Conservation (phyloP, 352 stramenopile species). For the Thraustochytrium striatum region DNA sequence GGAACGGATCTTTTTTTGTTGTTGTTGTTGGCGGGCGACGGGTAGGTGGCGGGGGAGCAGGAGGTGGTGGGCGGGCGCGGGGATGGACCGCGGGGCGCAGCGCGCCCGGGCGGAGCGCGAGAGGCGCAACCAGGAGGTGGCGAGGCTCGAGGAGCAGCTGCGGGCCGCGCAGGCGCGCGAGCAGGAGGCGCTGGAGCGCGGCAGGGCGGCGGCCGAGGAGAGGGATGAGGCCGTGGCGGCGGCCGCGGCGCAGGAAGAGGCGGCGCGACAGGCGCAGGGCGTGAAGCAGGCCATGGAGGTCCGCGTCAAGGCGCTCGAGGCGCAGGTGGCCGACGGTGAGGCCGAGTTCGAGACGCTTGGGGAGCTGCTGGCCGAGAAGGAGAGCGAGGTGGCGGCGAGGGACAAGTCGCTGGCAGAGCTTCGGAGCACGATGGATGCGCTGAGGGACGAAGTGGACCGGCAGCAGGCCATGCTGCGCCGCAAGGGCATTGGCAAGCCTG, state of each 20-base stretch:
- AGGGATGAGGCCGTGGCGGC: neutral
- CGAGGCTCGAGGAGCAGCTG: neutral
- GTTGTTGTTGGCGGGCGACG: neutral
- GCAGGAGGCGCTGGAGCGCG: neutral
- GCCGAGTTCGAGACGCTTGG: slow-evolving; percentile 2
- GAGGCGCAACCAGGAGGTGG: neutral
- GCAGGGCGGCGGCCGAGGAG: neutral
- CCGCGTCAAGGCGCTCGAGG: neutral
- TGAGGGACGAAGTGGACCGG: neutral
- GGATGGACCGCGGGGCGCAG: neutral
- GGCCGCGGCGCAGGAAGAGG: neutral
- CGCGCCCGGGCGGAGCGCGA: neutral
- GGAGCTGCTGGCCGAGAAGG: neutral
- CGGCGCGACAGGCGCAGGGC: neutral
- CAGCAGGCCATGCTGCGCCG: neutral
- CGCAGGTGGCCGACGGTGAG: neutral
- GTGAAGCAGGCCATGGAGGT: neutral
- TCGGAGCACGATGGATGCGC: neutral
- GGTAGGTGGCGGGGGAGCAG: neutral
- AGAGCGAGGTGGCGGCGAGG: neutral
- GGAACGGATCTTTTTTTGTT: neutral
- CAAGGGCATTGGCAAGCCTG: neutral
- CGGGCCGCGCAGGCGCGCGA: neutral
- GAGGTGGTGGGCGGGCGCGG: too few species aligned
- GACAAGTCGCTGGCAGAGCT: neutral